Percentiles rank a stretch among this genome's conserved stretches.
These are phyloP conservation scores for Platanus orientalis DNA, from an alignment of 164 flowering plant genomes.

Conservation along the genomic window DNA sequence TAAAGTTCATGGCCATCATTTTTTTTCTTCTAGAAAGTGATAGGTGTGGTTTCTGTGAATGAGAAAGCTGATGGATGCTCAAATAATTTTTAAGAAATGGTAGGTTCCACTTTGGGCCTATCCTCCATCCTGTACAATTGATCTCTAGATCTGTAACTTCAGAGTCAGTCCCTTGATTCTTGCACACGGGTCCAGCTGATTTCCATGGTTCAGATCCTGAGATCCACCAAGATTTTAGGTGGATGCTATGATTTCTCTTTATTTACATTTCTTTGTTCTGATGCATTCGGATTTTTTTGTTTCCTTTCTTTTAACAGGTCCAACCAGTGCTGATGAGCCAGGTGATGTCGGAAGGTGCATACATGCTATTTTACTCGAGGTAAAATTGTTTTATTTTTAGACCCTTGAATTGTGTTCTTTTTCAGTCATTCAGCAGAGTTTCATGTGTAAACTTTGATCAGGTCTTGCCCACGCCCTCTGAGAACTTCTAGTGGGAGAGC, in stretches of 20 bases:
- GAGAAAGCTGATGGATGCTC: not conserved
- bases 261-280: not conserved
- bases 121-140: not conserved
- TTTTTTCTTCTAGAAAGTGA: too few species aligned
- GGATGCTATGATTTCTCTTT: not conserved
- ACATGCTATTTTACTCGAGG: conserved; percentile 82
- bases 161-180: not conserved
- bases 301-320: conserved; percentile 41
- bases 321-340: conserved; percentile 62
- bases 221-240: not conserved
- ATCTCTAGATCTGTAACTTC: not conserved
- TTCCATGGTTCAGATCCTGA: not conserved
- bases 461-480: conserved; percentile 68
- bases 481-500: conserved; percentile 28
- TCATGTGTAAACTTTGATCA: conserved; percentile 19
- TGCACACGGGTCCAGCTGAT: not conserved
- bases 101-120: not conserved
- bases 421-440: not conserved
- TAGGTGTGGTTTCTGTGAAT: too few species aligned
- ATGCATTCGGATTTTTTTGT: not conserved
- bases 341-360: conserved; percentile 93
- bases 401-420: not conserved
- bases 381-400: conserved; percentile 15
- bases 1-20: too few species aligned
- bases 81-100: not conserved